These are phyloP conservation scores for Lasiosphaeria ovina DNA, from an alignment of 495 filamentous ascomycete species.

Conservation along the genomic window DNA sequence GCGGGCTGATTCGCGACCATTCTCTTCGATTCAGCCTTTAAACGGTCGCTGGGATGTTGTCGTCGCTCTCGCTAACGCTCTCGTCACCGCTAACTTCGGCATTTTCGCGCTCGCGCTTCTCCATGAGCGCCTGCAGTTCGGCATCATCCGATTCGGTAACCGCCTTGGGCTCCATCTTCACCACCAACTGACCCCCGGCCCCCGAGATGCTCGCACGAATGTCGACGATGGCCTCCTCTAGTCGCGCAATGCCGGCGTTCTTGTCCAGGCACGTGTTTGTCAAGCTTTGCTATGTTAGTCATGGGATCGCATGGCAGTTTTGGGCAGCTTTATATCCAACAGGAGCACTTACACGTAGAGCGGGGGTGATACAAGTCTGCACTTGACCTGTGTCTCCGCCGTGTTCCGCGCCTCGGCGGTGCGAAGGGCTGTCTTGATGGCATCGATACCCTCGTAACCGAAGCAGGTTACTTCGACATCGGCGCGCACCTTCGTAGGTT, in stretches of 20 bases:
- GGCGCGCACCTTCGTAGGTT: slow-evolving; percentile 95
- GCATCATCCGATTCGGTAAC: slow-evolving; percentile 98
- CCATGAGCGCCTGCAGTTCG: slow-evolving; percentile 94
- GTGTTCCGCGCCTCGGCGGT: slow-evolving; percentile 88
- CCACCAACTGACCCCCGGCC: slow-evolving; percentile 72
- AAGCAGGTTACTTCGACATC: slow-evolving; percentile 99
- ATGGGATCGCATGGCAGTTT: not conserved
- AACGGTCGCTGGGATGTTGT: slow-evolving; percentile 56
- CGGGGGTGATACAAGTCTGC: slow-evolving; percentile 91
- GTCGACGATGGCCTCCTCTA: slow-evolving; percentile 84
- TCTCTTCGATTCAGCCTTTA: slow-evolving; percentile 20
- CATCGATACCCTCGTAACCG: slow-evolving; percentile 97
- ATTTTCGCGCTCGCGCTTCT: slow-evolving; percentile 98
- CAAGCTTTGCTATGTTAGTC: slow-evolving; percentile 34
- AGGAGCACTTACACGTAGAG: slow-evolving; percentile 66
- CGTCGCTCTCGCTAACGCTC: slow-evolving; percentile 88
- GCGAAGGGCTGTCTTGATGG: slow-evolving; percentile 85
- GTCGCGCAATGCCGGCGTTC: slow-evolving; percentile 70
- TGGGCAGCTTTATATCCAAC: not conserved
- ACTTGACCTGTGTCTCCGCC: slow-evolving; percentile 87
- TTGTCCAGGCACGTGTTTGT: slow-evolving; percentile 96
- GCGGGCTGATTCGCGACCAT: not conserved
- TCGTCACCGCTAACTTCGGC: slow-evolving; percentile 95
- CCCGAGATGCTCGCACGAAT: slow-evolving; percentile 73
- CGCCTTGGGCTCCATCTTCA: slow-evolving; percentile 98